Base-by-base conservation (phyloP, 2,329 filamentous ascomycete species). In the Coleophoma crateriformis region DNA sequence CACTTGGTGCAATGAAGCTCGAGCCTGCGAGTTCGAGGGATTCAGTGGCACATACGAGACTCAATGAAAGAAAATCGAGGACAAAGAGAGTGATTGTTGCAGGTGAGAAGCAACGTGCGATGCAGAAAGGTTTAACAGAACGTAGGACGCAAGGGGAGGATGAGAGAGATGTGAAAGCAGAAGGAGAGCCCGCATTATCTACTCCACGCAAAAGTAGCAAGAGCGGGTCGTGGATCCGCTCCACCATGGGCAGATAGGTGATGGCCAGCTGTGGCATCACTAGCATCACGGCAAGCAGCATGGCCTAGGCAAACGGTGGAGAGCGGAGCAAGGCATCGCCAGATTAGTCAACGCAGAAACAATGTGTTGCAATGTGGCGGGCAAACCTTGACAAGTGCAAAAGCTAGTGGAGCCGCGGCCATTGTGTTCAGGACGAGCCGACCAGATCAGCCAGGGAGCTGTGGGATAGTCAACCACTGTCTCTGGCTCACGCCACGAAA, bases 11-110 rank as follows among this genome's bases (percentile, higher is more conserved):
- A 39, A 51, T 40, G 43, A 19, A 38, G 45, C 51, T 56, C 51
- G 47, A 52, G 46, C 54, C 54, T 38, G 51, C 45, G 51, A 54
- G 49, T 43, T 44, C 41, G 41, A n/a, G n/a, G 20, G 27, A 27
- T 44, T 20, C n/a, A 44, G 19, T 15, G 27, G 15, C 12, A 14
- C 19, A 32, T 22, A 4, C n/a, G 27, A 2, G 12, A 44, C 12
- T 7, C 12, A 44, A 27, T 14, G 17, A 44, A 14, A 33, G 20
- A 8, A 8, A 14, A 44, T 12, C 2, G 15, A n/a, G 27, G 19
- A 11, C 32, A 27, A 27, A 8, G 15, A 43, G 20, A 14, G 15
- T 41, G 39, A 19, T 41, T 11, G 27, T n/a, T 33, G 41, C 12
- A 27, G 22, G 32, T 32, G 14, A 3, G 41, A 44, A 44, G 20